Conservation (phyloP, 2,329 filamentous ascomycete genomes). For the Alternaria sp. region DNA sequence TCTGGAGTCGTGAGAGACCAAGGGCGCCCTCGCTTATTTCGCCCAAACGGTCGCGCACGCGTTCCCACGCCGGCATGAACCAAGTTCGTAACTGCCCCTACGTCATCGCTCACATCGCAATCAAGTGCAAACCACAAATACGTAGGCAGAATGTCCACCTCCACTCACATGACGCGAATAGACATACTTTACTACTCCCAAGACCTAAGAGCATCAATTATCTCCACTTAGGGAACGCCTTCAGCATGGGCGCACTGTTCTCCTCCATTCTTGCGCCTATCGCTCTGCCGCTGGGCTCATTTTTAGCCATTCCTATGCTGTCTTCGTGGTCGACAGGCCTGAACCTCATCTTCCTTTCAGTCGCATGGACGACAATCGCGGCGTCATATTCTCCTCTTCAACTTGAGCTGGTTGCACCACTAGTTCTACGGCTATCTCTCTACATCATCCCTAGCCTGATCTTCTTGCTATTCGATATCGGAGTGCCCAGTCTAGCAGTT, state of each 20-base stretch:
- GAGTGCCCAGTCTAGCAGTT: constrained; percentile 73
- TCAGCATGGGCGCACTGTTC: constrained; percentile 39
- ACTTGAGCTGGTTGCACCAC: constrained; percentile 76
- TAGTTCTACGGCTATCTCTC: constrained; percentile 72
- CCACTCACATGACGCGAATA: constrained; percentile 6
- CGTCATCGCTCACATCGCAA: constrained; percentile 17
- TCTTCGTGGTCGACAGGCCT: constrained; percentile 81
- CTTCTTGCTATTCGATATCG: constrained; percentile 76
- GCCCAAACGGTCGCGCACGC: constrained; percentile 3
- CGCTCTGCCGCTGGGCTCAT: constrained; percentile 58
- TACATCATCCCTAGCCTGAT: constrained; percentile 76
- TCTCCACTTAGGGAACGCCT: not conserved
- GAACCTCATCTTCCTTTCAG: constrained; percentile 87
- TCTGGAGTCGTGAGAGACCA: not conserved
- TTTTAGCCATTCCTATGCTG: constrained; percentile 76
- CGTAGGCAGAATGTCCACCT: not conserved
- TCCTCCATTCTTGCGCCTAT: constrained; percentile 42
- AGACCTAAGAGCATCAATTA: not conserved
- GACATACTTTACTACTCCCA: not conserved
- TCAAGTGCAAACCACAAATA: constrained; percentile 1
- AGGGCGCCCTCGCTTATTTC: constrained; percentile 5
- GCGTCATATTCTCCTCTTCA: constrained; percentile 77
- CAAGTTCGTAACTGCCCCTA: constrained; percentile 11
- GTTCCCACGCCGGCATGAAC: constrained; percentile 7
- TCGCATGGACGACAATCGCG: constrained; percentile 87